These are phyloP conservation scores for Scytalidium lignicola DNA, from an alignment of 2,329 filamentous ascomycete species.

Conservation along the genomic window DNA sequence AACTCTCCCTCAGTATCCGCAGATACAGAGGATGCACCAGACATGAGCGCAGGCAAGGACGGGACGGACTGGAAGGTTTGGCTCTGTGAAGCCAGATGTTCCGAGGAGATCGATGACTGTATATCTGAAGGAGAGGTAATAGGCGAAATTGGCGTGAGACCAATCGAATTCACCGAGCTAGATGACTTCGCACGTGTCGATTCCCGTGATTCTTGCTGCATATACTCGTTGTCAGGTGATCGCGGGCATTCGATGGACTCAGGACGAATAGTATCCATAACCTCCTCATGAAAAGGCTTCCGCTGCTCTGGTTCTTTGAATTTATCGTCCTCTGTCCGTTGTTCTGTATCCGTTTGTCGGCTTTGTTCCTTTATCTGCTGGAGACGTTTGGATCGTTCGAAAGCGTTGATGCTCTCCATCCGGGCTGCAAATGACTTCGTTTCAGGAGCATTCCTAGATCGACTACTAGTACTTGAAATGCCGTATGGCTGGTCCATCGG, in stretches of 20 bases:
- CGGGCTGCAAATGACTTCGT: conserved; percentile 31
- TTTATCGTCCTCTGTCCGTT: conserved; percentile 16
- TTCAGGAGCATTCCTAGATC: conserved; percentile 30
- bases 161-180: conserved; percentile 24
- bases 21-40: conserved; percentile 59
- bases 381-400: conserved; percentile 35
- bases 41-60: conserved; percentile 57
- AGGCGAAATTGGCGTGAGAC: conserved; percentile 24
- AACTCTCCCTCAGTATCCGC: conserved; percentile 59
- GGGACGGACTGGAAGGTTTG: conserved; percentile 52
- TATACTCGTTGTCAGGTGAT: conserved; percentile 40
- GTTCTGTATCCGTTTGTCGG: conserved; percentile 11
- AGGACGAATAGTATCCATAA: conserved; percentile 12
- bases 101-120: conserved; percentile 34
- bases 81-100: conserved; percentile 39
- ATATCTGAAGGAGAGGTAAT: conserved; percentile 21
- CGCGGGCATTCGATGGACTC: conserved; percentile 36
- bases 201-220: conserved; percentile 14
- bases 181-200: conserved; percentile 22
- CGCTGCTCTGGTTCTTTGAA: conserved; percentile 10
- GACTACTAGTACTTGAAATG: too few relatives aligned
- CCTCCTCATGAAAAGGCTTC: conserved; percentile 5
- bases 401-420: conserved; percentile 33
- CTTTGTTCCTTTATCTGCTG: conserved; percentile 18
- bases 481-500: conserved; percentile 14